Evolutionary conservation across 768 basidiomycete genomes (phyloP).

Genomic region (Calocera cornea): DNA sequence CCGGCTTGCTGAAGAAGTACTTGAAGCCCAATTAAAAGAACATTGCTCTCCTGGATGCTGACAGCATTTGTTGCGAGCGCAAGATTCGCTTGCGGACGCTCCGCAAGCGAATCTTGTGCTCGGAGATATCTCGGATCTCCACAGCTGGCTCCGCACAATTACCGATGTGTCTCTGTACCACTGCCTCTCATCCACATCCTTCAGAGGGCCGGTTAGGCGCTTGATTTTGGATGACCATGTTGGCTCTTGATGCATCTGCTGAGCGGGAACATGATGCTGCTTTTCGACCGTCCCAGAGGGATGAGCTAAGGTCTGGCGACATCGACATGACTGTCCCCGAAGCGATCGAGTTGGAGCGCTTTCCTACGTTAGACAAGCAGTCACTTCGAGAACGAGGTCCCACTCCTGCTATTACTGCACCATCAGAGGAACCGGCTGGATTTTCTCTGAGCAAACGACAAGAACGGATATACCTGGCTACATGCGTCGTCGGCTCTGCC

Average conservation of each 20-base stretch:
- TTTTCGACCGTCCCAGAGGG: not conserved
- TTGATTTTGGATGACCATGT: not conserved
- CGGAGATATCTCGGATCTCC: not conserved
- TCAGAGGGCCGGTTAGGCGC: not conserved
- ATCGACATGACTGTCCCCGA: not conserved
- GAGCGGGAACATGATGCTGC: not conserved
- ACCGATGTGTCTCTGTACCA: not conserved
- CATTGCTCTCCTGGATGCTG: no score
- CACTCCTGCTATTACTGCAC: not conserved
- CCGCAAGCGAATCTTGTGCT: no score
- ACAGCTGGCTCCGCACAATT: not conserved
- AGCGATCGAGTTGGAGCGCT: not conserved
- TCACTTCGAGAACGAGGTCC: not conserved
- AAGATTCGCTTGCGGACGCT: not conserved
- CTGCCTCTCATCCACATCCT: not conserved
- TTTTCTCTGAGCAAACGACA: not conserved
- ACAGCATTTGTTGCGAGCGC: not conserved
- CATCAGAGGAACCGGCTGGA: not conserved
- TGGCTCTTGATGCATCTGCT: not conserved
- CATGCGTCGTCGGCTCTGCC: not conserved
- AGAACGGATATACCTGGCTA: not conserved
- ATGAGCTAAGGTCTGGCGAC: no score
- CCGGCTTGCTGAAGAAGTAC: no score
- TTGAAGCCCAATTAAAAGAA: no score
- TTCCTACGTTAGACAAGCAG: not conserved